Conservation (phyloP, 2,329 filamentous ascomycete species). For the Shiraia sp. region DNA sequence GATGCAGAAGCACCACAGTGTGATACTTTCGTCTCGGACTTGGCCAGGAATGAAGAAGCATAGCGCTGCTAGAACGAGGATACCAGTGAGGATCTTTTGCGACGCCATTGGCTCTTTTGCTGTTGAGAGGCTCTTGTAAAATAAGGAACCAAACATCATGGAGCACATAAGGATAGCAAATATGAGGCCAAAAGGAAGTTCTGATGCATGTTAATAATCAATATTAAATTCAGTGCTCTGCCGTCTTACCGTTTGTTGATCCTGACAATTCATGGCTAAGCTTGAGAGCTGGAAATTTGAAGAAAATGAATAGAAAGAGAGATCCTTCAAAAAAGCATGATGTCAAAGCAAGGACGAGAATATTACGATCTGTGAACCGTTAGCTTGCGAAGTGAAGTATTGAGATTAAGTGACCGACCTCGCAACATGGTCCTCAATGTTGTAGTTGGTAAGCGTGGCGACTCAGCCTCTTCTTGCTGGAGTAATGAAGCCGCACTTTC, state of each 20-base stretch:
- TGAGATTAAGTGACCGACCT: conserved; percentile 7
- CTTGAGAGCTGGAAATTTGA: conserved; percentile 62
- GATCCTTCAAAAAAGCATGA: conserved; percentile 64
- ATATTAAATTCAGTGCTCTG: neutral
- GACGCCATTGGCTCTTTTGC: conserved; percentile 21
- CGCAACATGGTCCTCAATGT: conserved; percentile 28
- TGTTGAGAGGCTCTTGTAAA: conserved; percentile 51
- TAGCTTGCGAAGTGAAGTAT: neutral
- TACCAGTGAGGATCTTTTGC: conserved; percentile 34
- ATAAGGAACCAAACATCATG: conserved; percentile 62
- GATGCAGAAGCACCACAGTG: conserved; percentile 62
- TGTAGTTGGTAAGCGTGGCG: conserved; percentile 21
- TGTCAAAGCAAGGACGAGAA: conserved; percentile 56
- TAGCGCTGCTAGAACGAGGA: conserved; percentile 28
- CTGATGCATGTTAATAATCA: conserved; percentile 16
- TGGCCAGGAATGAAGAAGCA: conserved; percentile 44
- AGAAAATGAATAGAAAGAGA: conserved; percentile 67
- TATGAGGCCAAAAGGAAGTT: conserved; percentile 55
- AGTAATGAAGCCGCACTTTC: conserved; percentile 27
- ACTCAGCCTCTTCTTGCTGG: conserved; percentile 30
- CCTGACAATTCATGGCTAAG: conserved; percentile 33
- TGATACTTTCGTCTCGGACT: conserved; percentile 50
- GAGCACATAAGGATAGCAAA: conserved; percentile 64
- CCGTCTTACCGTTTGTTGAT: conserved; percentile 30
- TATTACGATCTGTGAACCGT: conserved; percentile 47